These are phyloP conservation scores for Coccomyxa sp. DNA, from an alignment of 139 green algal genomes.

Conservation along the genomic window DNA sequence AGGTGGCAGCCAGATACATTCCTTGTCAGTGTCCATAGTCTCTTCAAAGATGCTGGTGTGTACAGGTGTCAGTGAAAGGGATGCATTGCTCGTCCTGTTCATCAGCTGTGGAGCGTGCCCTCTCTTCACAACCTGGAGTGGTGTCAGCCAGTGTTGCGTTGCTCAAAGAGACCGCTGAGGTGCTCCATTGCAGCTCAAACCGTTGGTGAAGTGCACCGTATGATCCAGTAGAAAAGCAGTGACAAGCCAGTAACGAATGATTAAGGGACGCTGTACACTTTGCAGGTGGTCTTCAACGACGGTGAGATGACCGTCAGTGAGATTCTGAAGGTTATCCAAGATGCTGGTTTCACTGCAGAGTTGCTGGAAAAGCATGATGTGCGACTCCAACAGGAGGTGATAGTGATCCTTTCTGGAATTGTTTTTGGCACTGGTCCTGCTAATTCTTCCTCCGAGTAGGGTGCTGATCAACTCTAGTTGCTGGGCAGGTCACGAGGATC, in stretches of 20 bases:
- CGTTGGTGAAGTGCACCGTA: background rate
- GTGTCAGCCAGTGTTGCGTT: slow-evolving; percentile 56
- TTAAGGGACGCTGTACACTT: background rate
- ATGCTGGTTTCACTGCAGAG: slow-evolving; percentile 71
- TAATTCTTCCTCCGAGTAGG: too few species aligned
- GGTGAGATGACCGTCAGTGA: slow-evolving; percentile 11
- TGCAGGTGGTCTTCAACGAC: slow-evolving; percentile 35
- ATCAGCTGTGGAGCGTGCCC: slow-evolving; percentile 69
- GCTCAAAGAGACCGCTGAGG: slow-evolving; percentile 65
- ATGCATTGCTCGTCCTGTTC: slow-evolving; percentile 90
- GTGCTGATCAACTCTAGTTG: background rate
- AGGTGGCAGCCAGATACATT: too few species aligned
- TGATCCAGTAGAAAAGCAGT: background rate
- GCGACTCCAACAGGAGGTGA: background rate
- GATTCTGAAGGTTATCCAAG: slow-evolving; percentile 60
- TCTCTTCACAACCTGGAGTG: slow-evolving; percentile 61
- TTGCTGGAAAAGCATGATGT: slow-evolving; percentile 22
- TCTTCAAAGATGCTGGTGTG: background rate
- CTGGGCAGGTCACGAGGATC: slow-evolving; percentile 19
- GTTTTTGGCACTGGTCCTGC: too few species aligned
- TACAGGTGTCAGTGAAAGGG: slow-evolving; percentile 65
- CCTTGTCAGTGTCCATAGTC: too few species aligned
- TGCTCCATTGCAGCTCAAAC: slow-evolving; percentile 2
- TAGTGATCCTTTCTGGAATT: background rate
- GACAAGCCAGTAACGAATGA: background rate